Conservation (phyloP, 768 basidiomycete species). For the Pleurotus tuber-regium region DNA sequence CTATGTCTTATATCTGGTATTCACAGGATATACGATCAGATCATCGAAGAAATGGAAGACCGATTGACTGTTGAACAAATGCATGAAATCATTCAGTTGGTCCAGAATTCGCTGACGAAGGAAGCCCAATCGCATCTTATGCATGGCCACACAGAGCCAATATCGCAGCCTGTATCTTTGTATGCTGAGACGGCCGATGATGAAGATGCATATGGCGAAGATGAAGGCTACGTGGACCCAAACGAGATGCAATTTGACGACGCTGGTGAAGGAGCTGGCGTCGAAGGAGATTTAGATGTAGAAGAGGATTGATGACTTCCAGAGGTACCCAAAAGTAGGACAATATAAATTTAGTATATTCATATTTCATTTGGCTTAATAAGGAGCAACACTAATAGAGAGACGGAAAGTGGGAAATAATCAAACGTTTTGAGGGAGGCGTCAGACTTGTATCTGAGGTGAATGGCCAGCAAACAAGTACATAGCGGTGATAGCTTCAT, state of each 20-base stretch:
- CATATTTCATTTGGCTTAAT: too few species aligned
- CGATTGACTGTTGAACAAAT: constrained; percentile 64
- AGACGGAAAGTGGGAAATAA: too few species aligned
- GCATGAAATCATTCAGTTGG: constrained; percentile 60
- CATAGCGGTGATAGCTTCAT: too few species aligned
- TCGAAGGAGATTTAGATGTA: constrained; percentile 72
- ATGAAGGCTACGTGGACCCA: constrained; percentile 30
- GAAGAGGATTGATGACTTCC: constrained; percentile 58
- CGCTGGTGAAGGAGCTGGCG: constrained; percentile 58
- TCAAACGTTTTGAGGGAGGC: too few species aligned
- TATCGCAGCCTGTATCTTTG: too few species aligned
- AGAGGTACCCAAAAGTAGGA: too few species aligned
- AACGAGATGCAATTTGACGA: constrained; percentile 65
- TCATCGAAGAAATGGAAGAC: constrained; percentile 89
- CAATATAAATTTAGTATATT: too few species aligned
- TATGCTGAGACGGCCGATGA: constrained; percentile 18
- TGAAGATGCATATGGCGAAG: constrained; percentile 33
- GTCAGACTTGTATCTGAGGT: too few species aligned
- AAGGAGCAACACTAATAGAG: too few species aligned
- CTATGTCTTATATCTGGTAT: constrained; percentile 62
- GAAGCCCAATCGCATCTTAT: too few species aligned
- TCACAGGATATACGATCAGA: constrained; percentile 54
- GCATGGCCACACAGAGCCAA: too few species aligned
- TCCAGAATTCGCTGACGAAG: constrained; percentile 42
- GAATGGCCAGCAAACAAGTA: too few species aligned